Evolutionary conservation across 2,329 filamentous ascomycete species (phyloP), one percentile per base, ranked within the genome.

Genomic region (Colletotrichum sp.): DNA sequence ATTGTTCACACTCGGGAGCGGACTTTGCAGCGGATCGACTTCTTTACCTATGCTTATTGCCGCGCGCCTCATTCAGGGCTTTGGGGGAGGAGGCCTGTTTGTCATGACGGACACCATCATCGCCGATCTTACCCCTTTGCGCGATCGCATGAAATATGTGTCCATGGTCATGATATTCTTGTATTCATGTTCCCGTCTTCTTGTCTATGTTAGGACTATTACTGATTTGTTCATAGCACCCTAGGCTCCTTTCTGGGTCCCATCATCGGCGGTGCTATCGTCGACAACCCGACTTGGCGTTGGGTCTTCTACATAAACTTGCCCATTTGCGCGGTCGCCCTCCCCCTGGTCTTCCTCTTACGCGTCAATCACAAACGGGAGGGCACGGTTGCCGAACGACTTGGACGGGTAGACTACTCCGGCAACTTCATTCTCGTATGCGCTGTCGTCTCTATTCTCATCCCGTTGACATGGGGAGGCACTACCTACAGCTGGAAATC

Each of bases 121-220:
- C 18, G 86, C 83, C 69, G 89, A 90, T 74, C 81, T 90, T 7
- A 84, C 89, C 1, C 87, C 88, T 1, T 79, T 91, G 7, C 80
- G 85, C 6, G 81, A 88, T 73, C 81, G 89, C 70, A 85, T 85
- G 43, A 48, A 48, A 48, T 48, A 48, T n/a, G n/a, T 48, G 43
- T 48, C 43, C n/a, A 21, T 48, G 43, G 43, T 48, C n/a, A 48
- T 48, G 43, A 48, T 48, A 7, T 48, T 48, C 10, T 48, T 48
- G 43, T 48, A 48, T 4, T 48, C n/a, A 48, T 48, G 5, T 12
- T 12, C 43, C 43, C 5, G 5, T 21, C 43, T 48, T 48, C 43
- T 48, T 1, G 83, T 84, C 10, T 89, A 84, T 61, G 80, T 85
- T 52, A 81, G 80, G 3, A 80, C 84, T 38, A 48, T 48, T n/a